Evolutionary conservation across 116 monocot genomes (phyloP).

Genomic region (Iris pallida): DNA sequence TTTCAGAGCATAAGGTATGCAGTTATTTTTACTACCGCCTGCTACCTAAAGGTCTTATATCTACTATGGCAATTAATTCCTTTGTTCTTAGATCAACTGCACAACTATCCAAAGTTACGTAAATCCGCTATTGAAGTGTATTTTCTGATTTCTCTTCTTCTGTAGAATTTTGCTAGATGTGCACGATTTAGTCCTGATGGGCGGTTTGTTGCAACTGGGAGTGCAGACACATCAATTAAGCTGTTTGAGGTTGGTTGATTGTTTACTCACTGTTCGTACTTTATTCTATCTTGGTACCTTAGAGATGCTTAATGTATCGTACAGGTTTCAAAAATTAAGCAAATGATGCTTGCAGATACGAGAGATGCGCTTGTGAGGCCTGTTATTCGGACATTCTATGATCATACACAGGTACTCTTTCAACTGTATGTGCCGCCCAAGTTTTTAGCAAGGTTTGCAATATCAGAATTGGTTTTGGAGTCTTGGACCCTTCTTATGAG

Average conservation of each 20-base stretch:
- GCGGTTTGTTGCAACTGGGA: conserved; percentile 79
- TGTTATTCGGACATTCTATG: conserved; percentile 95
- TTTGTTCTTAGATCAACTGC: too few species aligned
- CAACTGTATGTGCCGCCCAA: too few species aligned
- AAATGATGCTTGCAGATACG: conserved; percentile 69
- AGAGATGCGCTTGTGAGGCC: conserved; percentile 72
- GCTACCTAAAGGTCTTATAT: background rate
- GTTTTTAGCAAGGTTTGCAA: too few species aligned
- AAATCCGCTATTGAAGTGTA: too few species aligned
- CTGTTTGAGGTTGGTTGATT: conserved; percentile 67
- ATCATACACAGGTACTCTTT: conserved; percentile 68
- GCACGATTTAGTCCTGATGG: conserved; percentile 89
- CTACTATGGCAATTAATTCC: background rate
- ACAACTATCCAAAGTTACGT: too few species aligned
- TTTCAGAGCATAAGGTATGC: conserved; percentile 91
- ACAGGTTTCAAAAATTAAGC: conserved; percentile 82
- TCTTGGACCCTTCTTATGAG: too few species aligned
- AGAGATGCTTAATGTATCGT: conserved; percentile 7
- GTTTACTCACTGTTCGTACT: background rate
- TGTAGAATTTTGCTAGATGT: conserved; percentile 84
- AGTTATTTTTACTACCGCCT: background rate
- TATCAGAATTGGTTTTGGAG: too few species aligned
- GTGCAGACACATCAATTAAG: conserved; percentile 85
- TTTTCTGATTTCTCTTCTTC: too few species aligned
- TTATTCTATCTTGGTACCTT: background rate